phyloP scores from a whole-genome alignment of 2,329 filamentous ascomycete species.

The Daldinia eschscholtzii region DNA sequence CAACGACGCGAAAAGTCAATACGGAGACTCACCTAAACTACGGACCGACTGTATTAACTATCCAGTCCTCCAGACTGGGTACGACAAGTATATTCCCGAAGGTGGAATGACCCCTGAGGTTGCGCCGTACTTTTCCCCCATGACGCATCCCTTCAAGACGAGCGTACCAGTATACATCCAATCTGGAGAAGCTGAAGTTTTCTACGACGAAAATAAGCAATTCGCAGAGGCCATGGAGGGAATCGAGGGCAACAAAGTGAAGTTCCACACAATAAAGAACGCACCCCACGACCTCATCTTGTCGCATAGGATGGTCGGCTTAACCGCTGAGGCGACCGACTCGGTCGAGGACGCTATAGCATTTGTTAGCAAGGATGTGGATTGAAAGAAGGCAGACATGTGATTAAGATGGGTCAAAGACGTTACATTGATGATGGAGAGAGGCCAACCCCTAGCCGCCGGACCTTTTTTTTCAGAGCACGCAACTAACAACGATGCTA shows the following conservation, averaged over 20 bases:
- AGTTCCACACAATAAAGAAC: constrained; percentile 30
- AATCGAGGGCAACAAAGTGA: constrained; percentile 33
- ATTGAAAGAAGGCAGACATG: not conserved
- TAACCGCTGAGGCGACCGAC: constrained; percentile 3
- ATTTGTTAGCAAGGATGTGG: constrained; percentile 2
- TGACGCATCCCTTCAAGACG: constrained; percentile 43
- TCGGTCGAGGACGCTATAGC: constrained; percentile 9
- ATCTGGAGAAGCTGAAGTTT: constrained; percentile 39
- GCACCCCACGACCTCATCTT: constrained; percentile 36
- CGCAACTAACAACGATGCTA: constrained; percentile 1
- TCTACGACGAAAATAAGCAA: constrained; percentile 31
- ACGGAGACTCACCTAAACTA: constrained; percentile 14
- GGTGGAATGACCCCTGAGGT: constrained; percentile 20
- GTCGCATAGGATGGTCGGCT: not conserved
- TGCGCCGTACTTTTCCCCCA: constrained; percentile 42
- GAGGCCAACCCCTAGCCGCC: not conserved
- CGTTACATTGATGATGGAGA: constrained; percentile 1
- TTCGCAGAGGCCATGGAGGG: constrained; percentile 43
- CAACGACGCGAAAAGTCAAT: constrained; percentile 22
- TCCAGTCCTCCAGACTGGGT: constrained; percentile 46
- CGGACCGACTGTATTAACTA: constrained; percentile 36
- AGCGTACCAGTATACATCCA: constrained; percentile 43
- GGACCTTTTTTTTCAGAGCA: not conserved
- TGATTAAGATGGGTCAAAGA: not conserved
- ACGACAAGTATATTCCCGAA: constrained; percentile 37